Evolutionary conservation across 1,139 yeast genomes (phyloP), one percentile per base, ranked within the genome.

Genomic region (Hyphopichia khmerensis): DNA sequence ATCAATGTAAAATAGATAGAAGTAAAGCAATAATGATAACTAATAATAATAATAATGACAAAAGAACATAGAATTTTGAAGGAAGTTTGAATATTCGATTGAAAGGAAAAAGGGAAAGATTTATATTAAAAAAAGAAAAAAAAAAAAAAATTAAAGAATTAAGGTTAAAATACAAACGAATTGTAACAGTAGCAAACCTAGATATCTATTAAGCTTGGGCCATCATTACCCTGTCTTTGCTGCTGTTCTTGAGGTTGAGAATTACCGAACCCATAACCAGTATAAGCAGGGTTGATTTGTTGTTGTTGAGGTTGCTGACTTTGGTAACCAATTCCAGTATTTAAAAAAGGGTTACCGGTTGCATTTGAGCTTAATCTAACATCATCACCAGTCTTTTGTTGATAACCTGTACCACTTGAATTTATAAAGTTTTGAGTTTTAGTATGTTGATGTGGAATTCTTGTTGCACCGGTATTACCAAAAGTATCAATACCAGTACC

Each of bases 401-500:
- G 82, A 53, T 77, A 78, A 37, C 97, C 97, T 3, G 96, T 87
- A 51, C 96, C 96, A 50, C 85, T 84, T 14, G 96, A 87, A 63
- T 87, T 89, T 55, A 91, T 77, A 59, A 89, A 90, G 17, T 80
- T 83, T 15, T 84, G 82, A 8, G 95, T 82, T 52, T 79, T 81
- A 1, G 98, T 91, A 62, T 87, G 95, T 59, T 93, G 98, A 41
- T 96, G 95, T 11, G 98, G 96, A 45, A 93, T 79, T 67, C 97
- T 82, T 24, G 84, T 67, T 14, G 85, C 87, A 42, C 99, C 99
- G 5, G 89, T 84, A 63, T 93, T 93, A 64, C 99, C 99, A 64
- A 88, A 93, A 0, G 98, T 91, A 64, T 93, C 99, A 44, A 90
- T 72, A 19, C 97, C 98, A 1, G 96, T 87, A 32, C 96, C 97